Conservation (phyloP, 148 eudicot genomes). For the Arbutus unedo region DNA sequence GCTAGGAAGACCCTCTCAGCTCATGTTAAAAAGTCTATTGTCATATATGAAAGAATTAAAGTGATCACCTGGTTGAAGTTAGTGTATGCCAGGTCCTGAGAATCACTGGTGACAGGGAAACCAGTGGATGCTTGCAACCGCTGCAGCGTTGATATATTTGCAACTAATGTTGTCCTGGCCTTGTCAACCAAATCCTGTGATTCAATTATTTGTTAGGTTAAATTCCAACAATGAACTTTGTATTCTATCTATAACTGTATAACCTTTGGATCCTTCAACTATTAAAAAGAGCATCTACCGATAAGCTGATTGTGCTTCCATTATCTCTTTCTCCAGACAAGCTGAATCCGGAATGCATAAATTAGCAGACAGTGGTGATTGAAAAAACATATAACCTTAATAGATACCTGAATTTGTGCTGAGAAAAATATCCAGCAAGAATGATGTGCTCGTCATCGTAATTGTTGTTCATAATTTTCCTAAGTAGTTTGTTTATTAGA, state of each 20-base stretch:
- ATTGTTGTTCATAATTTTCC: background rate
- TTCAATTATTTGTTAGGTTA: background rate
- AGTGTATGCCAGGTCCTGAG: conserved; percentile 67
- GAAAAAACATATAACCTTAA: background rate
- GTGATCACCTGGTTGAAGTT: conserved; percentile 64
- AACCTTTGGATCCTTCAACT: background rate
- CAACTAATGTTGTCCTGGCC: conserved; percentile 67
- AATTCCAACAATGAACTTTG: background rate
- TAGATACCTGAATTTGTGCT: background rate
- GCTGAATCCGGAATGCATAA: background rate
- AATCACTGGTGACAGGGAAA: conserved; percentile 48
- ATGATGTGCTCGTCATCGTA: background rate
- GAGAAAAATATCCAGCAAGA: conserved; percentile 8
- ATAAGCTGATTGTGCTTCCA: background rate
- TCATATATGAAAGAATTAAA: background rate
- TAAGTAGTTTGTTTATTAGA: background rate
- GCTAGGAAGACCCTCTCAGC: background rate
- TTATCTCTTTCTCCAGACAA: background rate
- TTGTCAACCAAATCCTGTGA: conserved; percentile 84
- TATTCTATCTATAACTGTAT: background rate
- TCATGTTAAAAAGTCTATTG: background rate
- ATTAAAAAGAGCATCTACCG: background rate
- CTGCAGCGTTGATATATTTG: conserved; percentile 66
- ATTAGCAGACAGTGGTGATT: background rate
- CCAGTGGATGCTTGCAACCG: conserved; percentile 67